Evolutionary conservation across 1,139 yeast genomes (phyloP), one percentile per base, ranked within the genome.

Genomic region (Hansenula lynferdii): DNA sequence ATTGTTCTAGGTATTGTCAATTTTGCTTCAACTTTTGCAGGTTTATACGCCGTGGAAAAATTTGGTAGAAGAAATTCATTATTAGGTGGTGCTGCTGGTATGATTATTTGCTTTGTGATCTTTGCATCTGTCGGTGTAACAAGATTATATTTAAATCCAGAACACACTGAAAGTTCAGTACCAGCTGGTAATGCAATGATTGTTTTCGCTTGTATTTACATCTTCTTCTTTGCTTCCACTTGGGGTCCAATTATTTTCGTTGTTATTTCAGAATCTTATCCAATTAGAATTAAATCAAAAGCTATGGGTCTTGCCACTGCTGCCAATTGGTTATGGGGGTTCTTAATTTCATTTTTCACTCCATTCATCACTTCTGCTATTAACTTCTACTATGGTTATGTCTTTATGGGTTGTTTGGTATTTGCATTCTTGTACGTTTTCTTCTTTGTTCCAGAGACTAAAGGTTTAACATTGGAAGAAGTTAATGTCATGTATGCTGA

Each of bases 201-300:
- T 62, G 78, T 80, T 60, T 70, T 84, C 50, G 75, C 89, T 28
- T 80, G 87, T 65, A 66, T 83, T 57, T 85, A 72, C 70, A 80
- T 85, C 47, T 79, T 80, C 72, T 79, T 75, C 66, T 84, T 83
- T 59, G 90, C 92, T 36, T 68, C 80, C 38, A 76, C 90, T 20
- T 83, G 92, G 92, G 94, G 89, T 42, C 90, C 92, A 51, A 75
- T 80, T 54, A 81, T 80, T 37, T 84, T 69, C 65, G 79, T 80
- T 46, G 75, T 81, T 56, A 72, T 77, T 39, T 75, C 87, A 28
- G 92, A 84, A 63, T 69, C 80, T 39, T 83, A 75, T 66, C 90
- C 92, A 56, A 77, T 82, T 54, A 77, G 85, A 66, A 70, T 85
- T 35, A 81, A 15, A 26, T 26, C 28, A 15, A 26, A 81, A 67